Evolutionary conservation across 345 rosid genomes (phyloP).

Genomic region (Angophora floribunda): DNA sequence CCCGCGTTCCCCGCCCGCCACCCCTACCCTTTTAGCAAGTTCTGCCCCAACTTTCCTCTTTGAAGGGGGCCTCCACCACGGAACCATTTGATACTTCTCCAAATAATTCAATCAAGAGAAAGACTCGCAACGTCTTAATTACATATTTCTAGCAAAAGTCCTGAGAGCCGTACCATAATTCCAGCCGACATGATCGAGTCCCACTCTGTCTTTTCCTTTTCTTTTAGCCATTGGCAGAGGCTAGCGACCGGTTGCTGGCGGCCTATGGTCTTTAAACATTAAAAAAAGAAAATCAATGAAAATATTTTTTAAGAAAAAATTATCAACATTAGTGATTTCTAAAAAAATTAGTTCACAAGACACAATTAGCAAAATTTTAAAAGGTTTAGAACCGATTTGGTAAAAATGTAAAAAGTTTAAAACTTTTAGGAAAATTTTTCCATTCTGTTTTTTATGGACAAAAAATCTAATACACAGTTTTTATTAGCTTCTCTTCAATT

Average conservation of each 20-base stretch:
- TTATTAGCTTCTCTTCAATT: not conserved
- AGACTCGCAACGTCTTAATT: not conserved
- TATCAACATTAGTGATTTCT: accelerated
- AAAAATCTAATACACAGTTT: not conserved
- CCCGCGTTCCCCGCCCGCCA: not conserved
- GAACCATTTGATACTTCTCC: not conserved
- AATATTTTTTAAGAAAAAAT: no score
- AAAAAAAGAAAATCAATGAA: no score
- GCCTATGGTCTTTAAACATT: not conserved
- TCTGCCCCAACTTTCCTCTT: not conserved
- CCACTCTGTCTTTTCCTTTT: no score
- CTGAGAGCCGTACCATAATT: no score
- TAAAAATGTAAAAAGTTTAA: no score
- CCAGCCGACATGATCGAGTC: no score
- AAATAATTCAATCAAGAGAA: not conserved
- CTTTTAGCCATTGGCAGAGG: not conserved
- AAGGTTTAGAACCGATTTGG: no score
- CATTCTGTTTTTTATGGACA: not conserved
- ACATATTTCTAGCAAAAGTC: no score
- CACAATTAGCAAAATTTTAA: no score
- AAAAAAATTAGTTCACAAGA: accelerated
- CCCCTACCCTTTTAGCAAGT: not conserved
- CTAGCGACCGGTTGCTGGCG: not conserved
- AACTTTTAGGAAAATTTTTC: not conserved
- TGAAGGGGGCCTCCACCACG: not conserved